Evolutionary conservation across 2,329 filamentous ascomycete species (phyloP), one percentile per base, ranked within the genome.

Genomic region (Fusarium sp.): DNA sequence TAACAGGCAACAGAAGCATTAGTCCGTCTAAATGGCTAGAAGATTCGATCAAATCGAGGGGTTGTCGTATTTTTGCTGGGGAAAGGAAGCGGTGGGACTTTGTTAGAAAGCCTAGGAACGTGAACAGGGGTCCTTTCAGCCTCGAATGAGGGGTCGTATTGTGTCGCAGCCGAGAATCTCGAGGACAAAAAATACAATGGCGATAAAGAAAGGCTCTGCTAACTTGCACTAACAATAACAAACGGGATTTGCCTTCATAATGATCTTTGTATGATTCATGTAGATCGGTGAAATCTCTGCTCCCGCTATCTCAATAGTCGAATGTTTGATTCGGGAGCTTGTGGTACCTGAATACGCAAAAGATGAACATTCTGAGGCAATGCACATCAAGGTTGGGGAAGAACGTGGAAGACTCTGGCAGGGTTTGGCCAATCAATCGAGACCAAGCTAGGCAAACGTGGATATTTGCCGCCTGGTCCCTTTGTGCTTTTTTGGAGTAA

Each of bases 401-500:
- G 29, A 58, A 69, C 64, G 55, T 75, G 70, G 68, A 74, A 75
- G 62, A 41, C 63, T 75, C 68, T 71, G 68, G 74, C 58, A 74
- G 57, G 41, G 53, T 48, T 57, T 47, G 25, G 45, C 73, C 73
- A 75, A 75, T 74, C 73, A 64, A 32, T 65, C 32, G 48, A 52
- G 61, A 41, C 25, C 24, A 44, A 45, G 51, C 62, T 38, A 57
- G 60, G 38, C 61, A 59, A 58, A 57, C 44, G 54, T 62, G 55
- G 49, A 44, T 25, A 47, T 65, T 71, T 71, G 69, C 69, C 68
- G 65, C 67, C 64, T 66, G 57, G 64, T 54, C 68, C 49, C 68
- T 66, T 52, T 40, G 34, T 62, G 43, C 55, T 48, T 64, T 71
- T 60, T 71, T 72, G 69, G 69, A 56, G 69, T 71, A 71, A 49